Evolutionary conservation across 2,329 filamentous ascomycete species (phyloP).

Genomic region (Alternaria solani): DNA sequence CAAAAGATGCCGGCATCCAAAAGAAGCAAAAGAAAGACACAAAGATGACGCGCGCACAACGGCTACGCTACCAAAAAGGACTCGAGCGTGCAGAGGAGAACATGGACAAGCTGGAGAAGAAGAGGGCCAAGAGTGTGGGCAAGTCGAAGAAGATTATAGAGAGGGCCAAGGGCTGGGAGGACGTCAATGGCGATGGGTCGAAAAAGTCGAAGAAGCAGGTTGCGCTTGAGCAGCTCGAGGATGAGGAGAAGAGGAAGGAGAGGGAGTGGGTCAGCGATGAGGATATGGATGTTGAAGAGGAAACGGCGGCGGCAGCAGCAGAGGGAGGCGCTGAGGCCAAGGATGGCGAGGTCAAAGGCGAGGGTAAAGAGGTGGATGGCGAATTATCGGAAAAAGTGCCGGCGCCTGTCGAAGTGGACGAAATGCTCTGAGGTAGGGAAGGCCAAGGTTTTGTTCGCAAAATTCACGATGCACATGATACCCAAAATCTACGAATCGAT

Average conservation of each 20-base stretch:
- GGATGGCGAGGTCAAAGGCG: slow-evolving; percentile 16
- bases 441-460: neutral
- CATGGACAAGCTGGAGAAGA: slow-evolving; percentile 64
- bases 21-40: slow-evolving; percentile 65
- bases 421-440: slow-evolving; percentile 30
- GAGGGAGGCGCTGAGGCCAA: slow-evolving; percentile 7
- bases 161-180: slow-evolving; percentile 55
- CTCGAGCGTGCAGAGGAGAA: slow-evolving; percentile 64
- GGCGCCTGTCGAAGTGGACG: slow-evolving; percentile 32
- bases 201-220: slow-evolving; percentile 28
- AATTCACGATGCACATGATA: slow-evolving; percentile 14
- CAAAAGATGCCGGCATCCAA: slow-evolving; percentile 76
- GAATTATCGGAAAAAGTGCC: slow-evolving; percentile 25
- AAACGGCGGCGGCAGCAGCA: neutral
- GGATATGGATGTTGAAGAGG: slow-evolving; percentile 35
- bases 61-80: slow-evolving; percentile 55
- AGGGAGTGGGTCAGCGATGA: slow-evolving; percentile 43
- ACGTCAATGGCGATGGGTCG: slow-evolving; percentile 41
- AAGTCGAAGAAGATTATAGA: slow-evolving; percentile 59
- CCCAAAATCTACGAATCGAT: slow-evolving; percentile 14
- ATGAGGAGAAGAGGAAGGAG: slow-evolving; percentile 21
- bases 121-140: slow-evolving; percentile 61
- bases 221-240: slow-evolving; percentile 25
- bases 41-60: slow-evolving; percentile 60
- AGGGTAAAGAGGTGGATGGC: slow-evolving; percentile 25